A percentile compares a stretch with the other conserved stretches of the same genome.
Evolutionary conservation across 23 red algal species (phyloP).

Genomic region (Gracilaria vermiculophylla): DNA sequence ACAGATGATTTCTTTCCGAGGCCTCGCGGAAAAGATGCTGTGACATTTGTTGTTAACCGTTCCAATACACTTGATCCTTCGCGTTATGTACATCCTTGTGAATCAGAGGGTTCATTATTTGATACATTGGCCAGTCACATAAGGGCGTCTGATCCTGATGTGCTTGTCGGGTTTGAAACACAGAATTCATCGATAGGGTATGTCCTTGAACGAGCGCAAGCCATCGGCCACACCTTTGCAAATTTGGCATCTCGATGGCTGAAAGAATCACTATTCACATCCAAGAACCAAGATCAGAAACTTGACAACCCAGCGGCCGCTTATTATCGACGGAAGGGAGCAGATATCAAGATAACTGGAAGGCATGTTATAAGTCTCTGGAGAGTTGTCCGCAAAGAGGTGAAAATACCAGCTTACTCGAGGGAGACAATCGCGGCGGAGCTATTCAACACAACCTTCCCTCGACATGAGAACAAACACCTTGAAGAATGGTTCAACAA

Average conservation of each 20-base stretch:
- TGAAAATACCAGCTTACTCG: slow-evolving; percentile 82
- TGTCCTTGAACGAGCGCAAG: slow-evolving; percentile 79
- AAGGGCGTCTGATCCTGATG: slow-evolving; percentile 70
- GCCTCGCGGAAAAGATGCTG: neutral
- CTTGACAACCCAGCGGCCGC: slow-evolving; percentile 28
- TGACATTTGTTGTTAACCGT: slow-evolving; percentile 30
- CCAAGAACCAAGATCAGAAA: neutral
- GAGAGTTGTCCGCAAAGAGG: slow-evolving; percentile 82
- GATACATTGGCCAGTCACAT: slow-evolving; percentile 33
- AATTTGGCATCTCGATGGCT: slow-evolving; percentile 37
- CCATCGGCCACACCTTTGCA: slow-evolving; percentile 52
- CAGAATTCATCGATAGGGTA: slow-evolving; percentile 73
- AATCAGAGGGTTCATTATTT: slow-evolving; percentile 34
- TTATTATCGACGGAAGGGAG: slow-evolving; percentile 70
- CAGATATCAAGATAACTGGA: slow-evolving; percentile 81
- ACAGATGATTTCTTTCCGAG: slow-evolving; percentile 4
- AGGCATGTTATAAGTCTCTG: slow-evolving; percentile 92
- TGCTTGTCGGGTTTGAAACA: slow-evolving; percentile 82
- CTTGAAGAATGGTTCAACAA: slow-evolving; percentile 51
- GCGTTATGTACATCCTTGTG: slow-evolving; percentile 26
- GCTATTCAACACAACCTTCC: slow-evolving; percentile 72
- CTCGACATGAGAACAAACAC: slow-evolving; percentile 50
- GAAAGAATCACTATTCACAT: slow-evolving; percentile 19
- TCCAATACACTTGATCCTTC: neutral
- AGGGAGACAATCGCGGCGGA: slow-evolving; percentile 66